These are phyloP conservation scores for Sherardia arvensis DNA, from an alignment of 257 asterid genomes.

Conservation along the genomic window DNA sequence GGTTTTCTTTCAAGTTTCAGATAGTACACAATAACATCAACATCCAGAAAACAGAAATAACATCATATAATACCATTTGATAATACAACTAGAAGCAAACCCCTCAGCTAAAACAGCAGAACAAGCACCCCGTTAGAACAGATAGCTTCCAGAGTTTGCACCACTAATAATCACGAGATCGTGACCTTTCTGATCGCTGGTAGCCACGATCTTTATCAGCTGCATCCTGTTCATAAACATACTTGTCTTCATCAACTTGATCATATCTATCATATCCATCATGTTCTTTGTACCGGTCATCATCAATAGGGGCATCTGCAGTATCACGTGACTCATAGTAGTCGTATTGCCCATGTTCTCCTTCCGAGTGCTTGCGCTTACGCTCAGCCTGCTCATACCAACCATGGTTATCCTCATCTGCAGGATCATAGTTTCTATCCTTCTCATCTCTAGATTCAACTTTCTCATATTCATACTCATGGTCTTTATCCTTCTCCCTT, in stretches of 20 bases:
- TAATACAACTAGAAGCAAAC: not conserved
- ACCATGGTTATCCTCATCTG: constrained; percentile 43
- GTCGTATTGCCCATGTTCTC: constrained; percentile 39
- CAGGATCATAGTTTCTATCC: constrained; percentile 51
- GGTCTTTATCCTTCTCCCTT: constrained; percentile 24
- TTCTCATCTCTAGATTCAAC: constrained; percentile 28
- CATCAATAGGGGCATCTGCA: constrained; percentile 37
- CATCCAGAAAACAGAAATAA: not conserved
- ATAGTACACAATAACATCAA: not conserved
- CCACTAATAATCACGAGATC: constrained; percentile 34
- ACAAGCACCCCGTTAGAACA: not conserved
- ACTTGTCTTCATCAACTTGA: constrained; percentile 65
- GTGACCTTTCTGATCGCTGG: constrained; percentile 46
- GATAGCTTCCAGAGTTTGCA: not conserved
- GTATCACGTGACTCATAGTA: constrained; percentile 44
- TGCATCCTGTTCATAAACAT: constrained; percentile 49
- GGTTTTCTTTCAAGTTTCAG: not conserved
- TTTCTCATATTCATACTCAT: constrained; percentile 24
- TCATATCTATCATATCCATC: constrained; percentile 56
- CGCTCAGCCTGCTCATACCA: constrained; percentile 42
- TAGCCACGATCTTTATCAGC: constrained; percentile 40
- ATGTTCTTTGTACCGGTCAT: constrained; percentile 50
- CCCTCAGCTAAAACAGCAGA: not conserved
- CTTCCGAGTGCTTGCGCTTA: constrained; percentile 36
- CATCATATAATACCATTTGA: not conserved